Evolutionary conservation across 306 rosid species (phyloP).

Genomic region (Pueraria montana): DNA sequence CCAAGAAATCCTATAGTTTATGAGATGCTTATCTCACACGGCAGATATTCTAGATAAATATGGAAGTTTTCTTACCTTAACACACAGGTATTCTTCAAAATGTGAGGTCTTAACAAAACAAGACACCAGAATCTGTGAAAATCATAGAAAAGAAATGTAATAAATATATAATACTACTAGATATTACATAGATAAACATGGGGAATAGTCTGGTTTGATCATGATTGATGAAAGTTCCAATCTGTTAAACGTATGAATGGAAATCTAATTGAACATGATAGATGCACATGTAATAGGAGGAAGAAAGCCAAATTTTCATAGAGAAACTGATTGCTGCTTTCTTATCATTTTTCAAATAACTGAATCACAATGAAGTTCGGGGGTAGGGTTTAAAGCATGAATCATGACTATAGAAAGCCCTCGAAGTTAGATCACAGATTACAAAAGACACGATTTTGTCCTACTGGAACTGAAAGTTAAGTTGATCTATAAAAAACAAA

Average conservation of each 20-base stretch:
- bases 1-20: neutral
- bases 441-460: conserved; percentile 4
- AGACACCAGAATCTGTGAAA: conserved; percentile 81
- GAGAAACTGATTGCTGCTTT: neutral
- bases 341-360: neutral
- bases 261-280: neutral
- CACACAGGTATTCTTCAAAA: conserved; percentile 88
- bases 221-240: conserved; percentile 23
- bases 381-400: conserved; percentile 3
- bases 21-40: neutral
- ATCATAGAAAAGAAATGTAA: conserved; percentile 33
- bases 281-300: conserved; percentile 15
- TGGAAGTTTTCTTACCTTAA: conserved; percentile 72
- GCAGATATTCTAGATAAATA: conserved; percentile 24
- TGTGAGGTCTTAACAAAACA: conserved; percentile 98
- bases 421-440: conserved; percentile 6
- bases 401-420: conserved; percentile 25
- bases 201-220: conserved; percentile 15
- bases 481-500: neutral
- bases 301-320: conserved; percentile 25
- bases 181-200: conserved; percentile 17
- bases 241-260: conserved; percentile 9
- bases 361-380: conserved; percentile 17
- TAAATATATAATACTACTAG: neutral
- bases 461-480: conserved; percentile 13